phyloP scores from a whole-genome alignment of 352 stramenopile genomes.

The Pythium scleroteichum region DNA sequence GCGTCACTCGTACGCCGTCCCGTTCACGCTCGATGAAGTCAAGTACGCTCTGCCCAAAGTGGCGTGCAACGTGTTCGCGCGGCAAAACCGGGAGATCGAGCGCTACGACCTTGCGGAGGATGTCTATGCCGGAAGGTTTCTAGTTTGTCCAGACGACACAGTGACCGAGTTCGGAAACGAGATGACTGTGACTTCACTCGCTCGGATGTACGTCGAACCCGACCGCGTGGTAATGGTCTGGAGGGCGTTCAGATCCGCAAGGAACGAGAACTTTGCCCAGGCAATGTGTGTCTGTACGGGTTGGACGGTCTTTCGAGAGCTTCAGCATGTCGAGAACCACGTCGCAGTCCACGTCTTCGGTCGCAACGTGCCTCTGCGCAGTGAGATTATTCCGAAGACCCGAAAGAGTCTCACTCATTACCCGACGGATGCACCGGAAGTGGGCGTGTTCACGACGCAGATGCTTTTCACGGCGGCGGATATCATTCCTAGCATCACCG shows the following conservation, averaged over 20 bases:
- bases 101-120: background rate
- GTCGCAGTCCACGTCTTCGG: background rate
- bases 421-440: background rate
- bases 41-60: background rate
- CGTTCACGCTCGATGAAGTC: background rate
- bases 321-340: background rate
- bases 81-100: background rate
- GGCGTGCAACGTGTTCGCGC: background rate
- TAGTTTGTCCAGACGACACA: background rate
- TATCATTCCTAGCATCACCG: background rate
- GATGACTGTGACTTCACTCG: background rate
- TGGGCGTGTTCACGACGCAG: background rate
- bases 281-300: background rate
- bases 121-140: background rate
- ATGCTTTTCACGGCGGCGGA: background rate
- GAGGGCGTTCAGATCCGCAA: background rate
- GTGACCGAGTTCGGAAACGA: background rate
- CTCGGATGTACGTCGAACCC: background rate
- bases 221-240: background rate
- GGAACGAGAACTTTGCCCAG: background rate
- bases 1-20: background rate
- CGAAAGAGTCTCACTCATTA: background rate
- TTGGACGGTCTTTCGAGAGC: background rate
- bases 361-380: background rate
- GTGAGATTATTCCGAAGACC: background rate